phyloP scores from a whole-genome alignment of 2,329 filamentous ascomycete species.

The Pestalotiopsis sp. region DNA sequence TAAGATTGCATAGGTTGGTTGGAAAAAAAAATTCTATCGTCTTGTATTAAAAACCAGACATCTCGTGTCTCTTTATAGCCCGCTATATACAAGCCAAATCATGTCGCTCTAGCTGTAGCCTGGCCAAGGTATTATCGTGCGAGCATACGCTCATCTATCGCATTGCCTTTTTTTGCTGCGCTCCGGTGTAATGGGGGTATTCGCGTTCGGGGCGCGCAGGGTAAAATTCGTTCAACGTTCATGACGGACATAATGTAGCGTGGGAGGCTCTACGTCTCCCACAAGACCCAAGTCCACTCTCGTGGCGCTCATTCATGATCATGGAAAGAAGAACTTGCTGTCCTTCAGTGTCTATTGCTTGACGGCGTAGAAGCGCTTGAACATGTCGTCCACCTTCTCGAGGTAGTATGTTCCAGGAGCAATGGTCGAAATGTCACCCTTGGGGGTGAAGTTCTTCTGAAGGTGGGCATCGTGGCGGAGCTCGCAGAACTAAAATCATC shows the following conservation, averaged over 20 bases:
- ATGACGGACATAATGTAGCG: background rate
- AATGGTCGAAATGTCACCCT: slow-evolving; percentile 69
- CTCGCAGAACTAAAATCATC: slow-evolving; percentile 66
- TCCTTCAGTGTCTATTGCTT: slow-evolving; percentile 59
- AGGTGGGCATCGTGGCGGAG: slow-evolving; percentile 83
- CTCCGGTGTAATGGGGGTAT: background rate
- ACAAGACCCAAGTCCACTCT: background rate
- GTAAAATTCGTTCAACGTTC: background rate
- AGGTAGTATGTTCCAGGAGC: slow-evolving; percentile 75
- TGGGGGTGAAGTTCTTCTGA: slow-evolving; percentile 76
- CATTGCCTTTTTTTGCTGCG: background rate
- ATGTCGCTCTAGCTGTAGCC: background rate
- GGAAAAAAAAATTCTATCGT: background rate
- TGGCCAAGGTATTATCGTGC: background rate
- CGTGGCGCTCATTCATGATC: background rate
- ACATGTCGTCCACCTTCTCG: slow-evolving; percentile 81
- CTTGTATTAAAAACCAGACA: background rate
- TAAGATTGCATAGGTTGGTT: too few species aligned
- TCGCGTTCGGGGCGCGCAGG: background rate
- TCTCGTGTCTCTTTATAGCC: background rate
- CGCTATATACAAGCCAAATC: slow-evolving; percentile 6
- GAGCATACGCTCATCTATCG: slow-evolving; percentile 1
- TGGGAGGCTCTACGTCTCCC: background rate
- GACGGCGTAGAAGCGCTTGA: slow-evolving; percentile 76
- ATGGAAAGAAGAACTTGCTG: background rate